These are phyloP conservation scores for Fremontodendron californicum DNA, from an alignment of 345 rosid species.

Conservation along the genomic window DNA sequence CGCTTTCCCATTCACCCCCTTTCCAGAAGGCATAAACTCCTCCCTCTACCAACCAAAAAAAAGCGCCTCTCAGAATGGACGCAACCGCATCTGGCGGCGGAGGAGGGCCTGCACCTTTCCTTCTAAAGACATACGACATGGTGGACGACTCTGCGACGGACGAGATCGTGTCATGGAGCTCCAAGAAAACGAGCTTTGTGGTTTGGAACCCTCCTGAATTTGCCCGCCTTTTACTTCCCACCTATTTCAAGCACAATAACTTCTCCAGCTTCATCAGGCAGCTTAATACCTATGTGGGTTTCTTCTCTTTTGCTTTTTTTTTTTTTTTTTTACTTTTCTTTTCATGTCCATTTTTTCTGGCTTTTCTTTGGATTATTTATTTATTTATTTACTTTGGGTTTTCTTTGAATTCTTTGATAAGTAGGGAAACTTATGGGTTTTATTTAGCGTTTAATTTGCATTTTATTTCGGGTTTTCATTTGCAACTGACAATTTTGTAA, in stretches of 20 bases:
- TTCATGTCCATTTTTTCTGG: neutral
- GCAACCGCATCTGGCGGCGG: conserved; percentile 32
- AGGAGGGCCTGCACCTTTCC: conserved; percentile 84
- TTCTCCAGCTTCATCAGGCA: conserved; percentile 85
- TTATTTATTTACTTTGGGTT: neutral
- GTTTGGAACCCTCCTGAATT: conserved; percentile 94
- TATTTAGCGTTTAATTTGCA: neutral
- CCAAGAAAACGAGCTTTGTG: conserved; percentile 62
- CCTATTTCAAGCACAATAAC: conserved; percentile 90
- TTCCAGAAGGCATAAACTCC: neutral
- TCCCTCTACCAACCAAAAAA: neutral
- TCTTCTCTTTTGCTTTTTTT: neutral
- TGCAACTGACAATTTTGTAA: neutral
- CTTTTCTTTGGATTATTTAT: no score
- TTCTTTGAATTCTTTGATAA: neutral
- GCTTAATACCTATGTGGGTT: conserved; percentile 65
- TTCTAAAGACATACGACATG: conserved; percentile 86
- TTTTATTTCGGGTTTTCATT: no score
- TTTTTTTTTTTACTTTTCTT: neutral
- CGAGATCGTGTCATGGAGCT: conserved; percentile 82
- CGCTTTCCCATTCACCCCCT: neutral
- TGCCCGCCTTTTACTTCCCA: conserved; percentile 68
- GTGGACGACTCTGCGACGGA: conserved; percentile 78
- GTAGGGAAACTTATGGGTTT: neutral
- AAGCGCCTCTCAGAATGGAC: neutral